Conservation (phyloP, 495 filamentous ascomycete species). For the Aspergillus ostianus region DNA sequence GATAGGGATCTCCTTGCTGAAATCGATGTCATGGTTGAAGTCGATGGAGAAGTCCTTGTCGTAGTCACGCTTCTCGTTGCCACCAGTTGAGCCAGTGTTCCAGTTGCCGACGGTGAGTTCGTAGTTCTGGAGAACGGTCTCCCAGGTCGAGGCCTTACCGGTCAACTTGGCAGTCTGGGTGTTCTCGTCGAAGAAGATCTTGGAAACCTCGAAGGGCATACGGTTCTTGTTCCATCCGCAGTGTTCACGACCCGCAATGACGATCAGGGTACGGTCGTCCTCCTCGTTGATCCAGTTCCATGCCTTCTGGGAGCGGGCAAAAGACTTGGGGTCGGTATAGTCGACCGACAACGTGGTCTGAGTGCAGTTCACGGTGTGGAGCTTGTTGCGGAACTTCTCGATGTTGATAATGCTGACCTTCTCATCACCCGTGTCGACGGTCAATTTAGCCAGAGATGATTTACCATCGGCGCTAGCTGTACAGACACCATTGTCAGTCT, state of each 20-base stretch:
- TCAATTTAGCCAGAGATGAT: constrained; percentile 33
- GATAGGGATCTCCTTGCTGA: constrained; percentile 19
- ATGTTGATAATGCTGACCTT: constrained; percentile 34
- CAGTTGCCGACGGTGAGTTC: constrained; percentile 30
- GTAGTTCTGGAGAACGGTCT: constrained; percentile 28
- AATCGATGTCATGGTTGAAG: constrained; percentile 25
- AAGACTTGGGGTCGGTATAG: constrained; percentile 29
- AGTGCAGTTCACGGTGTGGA: constrained; percentile 31
- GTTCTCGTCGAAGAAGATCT: constrained; percentile 30
- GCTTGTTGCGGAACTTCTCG: constrained; percentile 33
- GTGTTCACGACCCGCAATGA: constrained; percentile 36
- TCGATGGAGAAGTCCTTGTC: constrained; percentile 28
- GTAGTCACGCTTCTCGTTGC: constrained; percentile 15
- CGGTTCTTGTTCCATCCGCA: constrained; percentile 35
- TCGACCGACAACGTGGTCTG: constrained; percentile 25
- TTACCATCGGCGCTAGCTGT: constrained; percentile 14
- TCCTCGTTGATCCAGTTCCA: constrained; percentile 44
- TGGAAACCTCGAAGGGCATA: constrained; percentile 31
- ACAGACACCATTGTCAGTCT: neutral
- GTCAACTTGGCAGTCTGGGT: constrained; percentile 26
- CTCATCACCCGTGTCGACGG: constrained; percentile 29
- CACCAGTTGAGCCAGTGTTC: neutral
- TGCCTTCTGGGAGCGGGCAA: constrained; percentile 25
- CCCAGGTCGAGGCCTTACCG: constrained; percentile 30
- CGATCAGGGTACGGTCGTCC: constrained; percentile 32